These are phyloP conservation scores for Sclerotinia spermophila DNA, from an alignment of 2,329 filamentous ascomycete species.

Conservation along the genomic window DNA sequence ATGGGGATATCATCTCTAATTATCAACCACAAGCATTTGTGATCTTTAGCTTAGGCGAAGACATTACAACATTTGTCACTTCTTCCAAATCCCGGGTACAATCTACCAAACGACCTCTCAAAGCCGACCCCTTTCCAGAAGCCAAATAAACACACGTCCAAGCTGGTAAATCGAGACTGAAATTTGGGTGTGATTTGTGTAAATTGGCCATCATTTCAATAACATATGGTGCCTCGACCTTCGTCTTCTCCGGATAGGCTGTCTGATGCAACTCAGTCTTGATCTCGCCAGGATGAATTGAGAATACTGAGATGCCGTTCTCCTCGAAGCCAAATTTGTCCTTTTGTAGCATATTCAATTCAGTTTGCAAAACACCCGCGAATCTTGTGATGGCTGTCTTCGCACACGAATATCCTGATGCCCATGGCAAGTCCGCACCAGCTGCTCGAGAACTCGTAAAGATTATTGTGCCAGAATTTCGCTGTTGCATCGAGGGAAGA, in stretches of 20 bases:
- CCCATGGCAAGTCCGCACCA: constrained; percentile 25
- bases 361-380: constrained; percentile 24
- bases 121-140: constrained; percentile 20
- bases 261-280: constrained; percentile 25
- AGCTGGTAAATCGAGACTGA: constrained; percentile 23
- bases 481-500: constrained; percentile 24
- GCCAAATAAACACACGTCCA: constrained; percentile 29
- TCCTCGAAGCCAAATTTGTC: constrained; percentile 18
- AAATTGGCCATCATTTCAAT: constrained; percentile 26
- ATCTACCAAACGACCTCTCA: constrained; percentile 23
- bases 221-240: constrained; percentile 25
- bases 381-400: constrained; percentile 27
- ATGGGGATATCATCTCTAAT: not conserved
- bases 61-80: constrained; percentile 20
- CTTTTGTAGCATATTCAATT: constrained; percentile 24
- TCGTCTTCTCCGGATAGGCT: constrained; percentile 25
- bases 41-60: constrained; percentile 21
- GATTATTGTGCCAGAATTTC: constrained; percentile 24
- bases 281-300: constrained; percentile 26
- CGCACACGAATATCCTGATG: constrained; percentile 26
- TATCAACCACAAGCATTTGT: constrained; percentile 24
- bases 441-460: constrained; percentile 27
- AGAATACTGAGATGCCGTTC: constrained; percentile 26
- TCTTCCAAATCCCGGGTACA: constrained; percentile 27
- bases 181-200: constrained; percentile 22